phyloP scores from a whole-genome alignment of 2,329 filamentous ascomycete species.

The Mariannaea sp. region DNA sequence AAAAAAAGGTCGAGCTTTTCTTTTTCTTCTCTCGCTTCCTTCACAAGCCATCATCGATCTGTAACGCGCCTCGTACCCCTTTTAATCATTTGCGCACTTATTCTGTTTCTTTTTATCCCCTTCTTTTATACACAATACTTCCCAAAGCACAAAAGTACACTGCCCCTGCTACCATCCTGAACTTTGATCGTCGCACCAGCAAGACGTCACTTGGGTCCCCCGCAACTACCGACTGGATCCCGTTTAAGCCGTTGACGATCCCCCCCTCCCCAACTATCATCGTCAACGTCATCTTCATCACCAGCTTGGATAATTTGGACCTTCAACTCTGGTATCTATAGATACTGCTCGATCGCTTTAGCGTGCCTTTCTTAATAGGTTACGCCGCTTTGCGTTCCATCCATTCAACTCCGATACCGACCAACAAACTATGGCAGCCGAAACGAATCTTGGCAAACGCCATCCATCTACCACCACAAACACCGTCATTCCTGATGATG shows the following conservation, averaged over 20 bases:
- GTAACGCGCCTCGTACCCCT: not conserved
- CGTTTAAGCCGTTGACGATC: too few species aligned
- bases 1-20: not conserved
- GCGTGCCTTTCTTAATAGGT: not conserved
- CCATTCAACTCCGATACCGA: too few species aligned
- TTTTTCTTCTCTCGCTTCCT: not conserved
- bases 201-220: too few species aligned
- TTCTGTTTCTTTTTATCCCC: not conserved
- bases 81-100: not conserved
- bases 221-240: too few species aligned
- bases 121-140: not conserved
- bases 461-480: conserved; percentile 29
- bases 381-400: too few species aligned
- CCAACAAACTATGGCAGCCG: conserved; percentile 29
- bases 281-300: not conserved
- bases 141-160: too few species aligned
- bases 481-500: conserved; percentile 25
- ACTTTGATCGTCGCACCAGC: too few species aligned
- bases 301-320: not conserved
- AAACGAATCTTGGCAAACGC: conserved; percentile 24
- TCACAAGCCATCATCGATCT: not conserved
- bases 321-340: not conserved
- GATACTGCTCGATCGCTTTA: not conserved
- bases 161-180: too few species aligned
- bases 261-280: not conserved